A percentile compares a stretch with the other conserved stretches of the same genome.
Evolutionary conservation across 2,329 filamentous ascomycete species (phyloP).

Genomic region (Talaromyces sp.): DNA sequence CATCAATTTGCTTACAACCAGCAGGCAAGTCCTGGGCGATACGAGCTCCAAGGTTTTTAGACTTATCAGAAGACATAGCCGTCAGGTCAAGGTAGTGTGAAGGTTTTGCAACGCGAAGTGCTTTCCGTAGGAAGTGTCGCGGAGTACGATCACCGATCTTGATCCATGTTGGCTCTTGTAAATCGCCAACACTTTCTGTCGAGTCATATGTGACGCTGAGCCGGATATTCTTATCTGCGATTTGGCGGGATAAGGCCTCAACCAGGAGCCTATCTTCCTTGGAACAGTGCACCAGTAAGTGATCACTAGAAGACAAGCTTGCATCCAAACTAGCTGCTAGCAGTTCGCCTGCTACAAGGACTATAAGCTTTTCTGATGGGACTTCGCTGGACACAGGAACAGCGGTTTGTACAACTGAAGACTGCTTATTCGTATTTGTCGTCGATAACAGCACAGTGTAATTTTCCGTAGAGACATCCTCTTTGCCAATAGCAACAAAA

Average conservation of each 20-base stretch:
- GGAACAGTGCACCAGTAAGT: neutral
- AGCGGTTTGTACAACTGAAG: neutral
- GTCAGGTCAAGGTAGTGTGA: neutral
- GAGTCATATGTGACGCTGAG: neutral
- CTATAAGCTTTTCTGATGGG: neutral
- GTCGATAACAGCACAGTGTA: neutral
- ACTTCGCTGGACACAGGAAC: neutral
- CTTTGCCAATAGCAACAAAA: neutral
- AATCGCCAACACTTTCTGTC: neutral
- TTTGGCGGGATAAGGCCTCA: neutral
- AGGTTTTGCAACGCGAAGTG: neutral
- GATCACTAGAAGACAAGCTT: neutral
- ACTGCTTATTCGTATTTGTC: neutral
- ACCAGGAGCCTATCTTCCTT: neutral
- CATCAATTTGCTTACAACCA: neutral
- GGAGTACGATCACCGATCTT: neutral
- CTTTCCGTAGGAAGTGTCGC: neutral
- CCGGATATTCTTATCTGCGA: neutral
- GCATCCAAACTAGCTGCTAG: neutral
- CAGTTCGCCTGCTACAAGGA: conserved; percentile 1
- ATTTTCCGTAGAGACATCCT: neutral
- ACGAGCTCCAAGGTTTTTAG: neutral
- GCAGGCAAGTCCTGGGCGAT: neutral
- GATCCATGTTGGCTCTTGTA: neutral
- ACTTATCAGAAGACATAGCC: neutral